Conservation (phyloP, 257 asterid species). For the Misopates orontium region DNA sequence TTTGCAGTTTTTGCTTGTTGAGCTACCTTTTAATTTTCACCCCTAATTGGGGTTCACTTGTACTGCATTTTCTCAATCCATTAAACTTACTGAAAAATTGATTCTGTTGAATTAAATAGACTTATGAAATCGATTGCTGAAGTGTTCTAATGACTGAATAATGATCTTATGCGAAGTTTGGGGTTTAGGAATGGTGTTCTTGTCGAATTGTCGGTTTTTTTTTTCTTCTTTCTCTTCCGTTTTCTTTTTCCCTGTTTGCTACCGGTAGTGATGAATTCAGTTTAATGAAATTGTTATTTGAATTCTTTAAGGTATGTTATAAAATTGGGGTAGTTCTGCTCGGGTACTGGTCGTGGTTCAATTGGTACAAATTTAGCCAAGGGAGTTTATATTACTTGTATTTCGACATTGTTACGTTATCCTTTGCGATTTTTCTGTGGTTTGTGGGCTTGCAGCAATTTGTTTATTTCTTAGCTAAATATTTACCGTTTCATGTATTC, state of each 20-base stretch:
- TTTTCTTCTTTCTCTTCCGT: neutral
- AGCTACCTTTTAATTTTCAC: too few species aligned
- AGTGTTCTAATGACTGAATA: neutral
- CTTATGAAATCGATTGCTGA: neutral
- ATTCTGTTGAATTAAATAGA: neutral
- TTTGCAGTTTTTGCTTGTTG: too few species aligned
- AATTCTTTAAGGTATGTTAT: too few species aligned
- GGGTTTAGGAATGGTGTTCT: neutral
- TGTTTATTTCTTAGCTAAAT: neutral
- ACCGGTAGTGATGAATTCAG: neutral
- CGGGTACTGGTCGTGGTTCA: neutral
- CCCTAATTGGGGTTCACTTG: too few species aligned
- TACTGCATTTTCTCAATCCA: too few species aligned
- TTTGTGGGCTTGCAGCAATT: neutral
- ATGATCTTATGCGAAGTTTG: neutral
- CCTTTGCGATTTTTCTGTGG: neutral
- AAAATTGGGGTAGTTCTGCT: neutral
- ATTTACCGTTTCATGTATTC: neutral
- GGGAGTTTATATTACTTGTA: neutral
- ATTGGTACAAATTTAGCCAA: too few species aligned
- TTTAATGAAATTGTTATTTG: neutral
- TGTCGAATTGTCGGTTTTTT: neutral
- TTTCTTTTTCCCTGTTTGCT: neutral
- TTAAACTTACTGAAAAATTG: neutral
- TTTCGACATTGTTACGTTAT: neutral